Evolutionary conservation across 2,329 filamentous ascomycete genomes (phyloP).

Genomic region (Colletotrichum sp.): DNA sequence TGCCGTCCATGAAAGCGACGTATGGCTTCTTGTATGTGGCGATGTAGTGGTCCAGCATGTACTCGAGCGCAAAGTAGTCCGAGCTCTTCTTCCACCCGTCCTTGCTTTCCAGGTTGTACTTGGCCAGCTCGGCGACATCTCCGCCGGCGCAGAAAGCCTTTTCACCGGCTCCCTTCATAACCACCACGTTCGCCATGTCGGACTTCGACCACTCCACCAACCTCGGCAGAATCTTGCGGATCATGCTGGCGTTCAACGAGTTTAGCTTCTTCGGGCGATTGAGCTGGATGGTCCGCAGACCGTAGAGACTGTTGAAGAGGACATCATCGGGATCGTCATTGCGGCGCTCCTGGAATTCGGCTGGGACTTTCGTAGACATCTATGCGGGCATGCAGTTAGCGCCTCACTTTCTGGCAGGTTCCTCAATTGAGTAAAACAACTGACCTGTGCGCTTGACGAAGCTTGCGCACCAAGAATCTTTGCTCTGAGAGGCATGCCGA

Average conservation of each 20-base stretch:
- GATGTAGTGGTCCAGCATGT: conserved; percentile 94
- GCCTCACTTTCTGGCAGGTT: not conserved
- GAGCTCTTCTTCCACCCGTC: conserved; percentile 77
- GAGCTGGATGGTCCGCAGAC: conserved; percentile 89
- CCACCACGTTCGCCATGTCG: conserved; percentile 87
- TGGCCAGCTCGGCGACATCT: conserved; percentile 81
- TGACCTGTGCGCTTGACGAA: conserved; percentile 20
- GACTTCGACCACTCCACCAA: conserved; percentile 95
- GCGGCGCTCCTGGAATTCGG: conserved; percentile 58
- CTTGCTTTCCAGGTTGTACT: conserved; percentile 70
- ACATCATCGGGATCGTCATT: conserved; percentile 88
- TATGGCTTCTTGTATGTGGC: conserved; percentile 94
- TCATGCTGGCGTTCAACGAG: conserved; percentile 93
- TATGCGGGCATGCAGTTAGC: conserved; percentile 14
- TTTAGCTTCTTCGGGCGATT: conserved; percentile 94
- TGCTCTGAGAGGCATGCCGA: conserved; percentile 80
- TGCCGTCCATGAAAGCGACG: conserved; percentile 94
- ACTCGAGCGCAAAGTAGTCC: conserved; percentile 94
- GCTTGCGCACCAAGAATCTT: conserved; percentile 62
- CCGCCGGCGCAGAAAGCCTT: conserved; percentile 93
- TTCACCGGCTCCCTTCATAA: conserved; percentile 88
- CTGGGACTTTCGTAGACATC: conserved; percentile 39
- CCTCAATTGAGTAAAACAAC: not conserved
- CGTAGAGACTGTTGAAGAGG: conserved; percentile 86
- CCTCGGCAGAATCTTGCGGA: conserved; percentile 88